Evolutionary conservation across 495 filamentous ascomycete genomes (phyloP).

Genomic region (Aspergillus homomorphus): DNA sequence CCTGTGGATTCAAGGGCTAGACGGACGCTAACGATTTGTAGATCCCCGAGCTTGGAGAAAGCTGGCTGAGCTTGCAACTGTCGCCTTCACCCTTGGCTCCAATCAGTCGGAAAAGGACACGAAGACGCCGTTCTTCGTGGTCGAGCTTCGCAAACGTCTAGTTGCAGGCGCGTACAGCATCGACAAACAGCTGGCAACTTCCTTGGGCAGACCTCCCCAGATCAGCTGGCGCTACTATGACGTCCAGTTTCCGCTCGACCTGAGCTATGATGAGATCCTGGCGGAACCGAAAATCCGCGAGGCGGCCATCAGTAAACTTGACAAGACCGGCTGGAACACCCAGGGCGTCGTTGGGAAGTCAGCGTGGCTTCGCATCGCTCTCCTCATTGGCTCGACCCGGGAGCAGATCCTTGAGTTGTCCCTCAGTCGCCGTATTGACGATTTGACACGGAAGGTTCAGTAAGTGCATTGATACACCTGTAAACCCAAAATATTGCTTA

Average conservation of each 20-base stretch:
- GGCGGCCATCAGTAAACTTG: conserved; percentile 35
- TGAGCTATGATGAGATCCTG: conserved; percentile 45
- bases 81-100: conserved; percentile 47
- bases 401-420: conserved; percentile 56
- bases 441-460: conserved; percentile 21
- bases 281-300: conserved; percentile 36
- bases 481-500: not conserved
- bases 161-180: conserved; percentile 44
- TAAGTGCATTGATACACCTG: conserved; percentile 2
- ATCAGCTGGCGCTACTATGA: conserved; percentile 48
- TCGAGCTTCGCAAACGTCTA: conserved; percentile 42
- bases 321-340: conserved; percentile 49
- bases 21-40: not conserved
- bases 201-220: conserved; percentile 50
- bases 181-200: conserved; percentile 47
- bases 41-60: conserved; percentile 29
- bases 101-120: conserved; percentile 39
- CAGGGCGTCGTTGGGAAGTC: conserved; percentile 31
- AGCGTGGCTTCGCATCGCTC: conserved; percentile 38
- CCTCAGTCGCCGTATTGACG: conserved; percentile 32
- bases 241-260: conserved; percentile 51
- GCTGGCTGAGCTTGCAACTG: conserved; percentile 24
- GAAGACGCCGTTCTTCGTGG: conserved; percentile 43
- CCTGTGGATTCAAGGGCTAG: not conserved
- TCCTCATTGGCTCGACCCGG: conserved; percentile 38